Base-by-base conservation (phyloP, 208 protist genomes). In the Leishmania tarentolae region DNA sequence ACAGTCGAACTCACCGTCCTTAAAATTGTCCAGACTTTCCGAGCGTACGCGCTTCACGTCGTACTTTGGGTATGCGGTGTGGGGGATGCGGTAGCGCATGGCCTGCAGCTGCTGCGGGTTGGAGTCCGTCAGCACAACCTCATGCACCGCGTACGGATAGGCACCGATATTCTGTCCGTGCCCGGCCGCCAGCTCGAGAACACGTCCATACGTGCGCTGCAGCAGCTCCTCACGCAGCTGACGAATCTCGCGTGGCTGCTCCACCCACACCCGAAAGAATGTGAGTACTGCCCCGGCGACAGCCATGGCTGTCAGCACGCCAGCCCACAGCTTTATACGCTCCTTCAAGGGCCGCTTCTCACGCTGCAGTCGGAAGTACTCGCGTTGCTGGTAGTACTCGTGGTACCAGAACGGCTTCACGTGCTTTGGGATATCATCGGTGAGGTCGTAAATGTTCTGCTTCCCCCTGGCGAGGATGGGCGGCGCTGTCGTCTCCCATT, bases 141-240 rank as follows among this genome's bases (percentile, higher is more conserved):
- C 95, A 71, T 98, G 93, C 50, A 96, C 93, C 37, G 93, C 90
- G 84, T 96, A 97, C 44, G 95, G 95, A 83, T 98, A 98, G 79
- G 92, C 90, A 44, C 93, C 93, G 80, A 98, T 96, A 89, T 96
- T 98, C 86, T 94, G 93, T 0, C 95, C 95, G 80, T 96, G 93
- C 24, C 95, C 95, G 0, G 95, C 95, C 5, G 92, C 92, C 21
- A 97, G 89, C 89, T 98, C 95, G 52, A 98, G 88, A 73, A 97
- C 95, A 40, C 87, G 87, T 57, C 93, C 95, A 81, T 97, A 97
- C 24, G 93, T 90, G 80, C 95, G 84, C 81, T 97, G 92, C 63
- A 97, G 86, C 8, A 97, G 66, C 65, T 97, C 89, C 86, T 95
- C 92, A 13, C 94, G 92, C 83, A 97, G 59, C 81, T 94, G 78